Percentiles rank a stretch among this genome's conserved stretches.
Conservation (phyloP, 225 moss, liverwort and hornwort genomes). For the Marchantia paleacea region DNA sequence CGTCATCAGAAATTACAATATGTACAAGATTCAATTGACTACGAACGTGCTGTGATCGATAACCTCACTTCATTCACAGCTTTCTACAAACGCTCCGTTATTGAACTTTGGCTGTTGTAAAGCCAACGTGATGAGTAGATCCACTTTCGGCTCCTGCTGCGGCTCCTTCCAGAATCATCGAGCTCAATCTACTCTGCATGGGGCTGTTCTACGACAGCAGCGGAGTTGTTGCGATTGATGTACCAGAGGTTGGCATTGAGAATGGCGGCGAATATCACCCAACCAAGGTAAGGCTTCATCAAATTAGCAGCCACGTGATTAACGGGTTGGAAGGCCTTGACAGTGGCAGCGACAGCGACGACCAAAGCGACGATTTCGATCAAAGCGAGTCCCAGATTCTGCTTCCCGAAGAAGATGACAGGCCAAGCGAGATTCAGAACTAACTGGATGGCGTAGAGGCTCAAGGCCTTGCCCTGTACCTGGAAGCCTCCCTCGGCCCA, state of each 20-base stretch:
- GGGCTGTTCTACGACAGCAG: background rate
- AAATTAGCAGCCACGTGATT: constrained; percentile 41
- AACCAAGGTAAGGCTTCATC: constrained; percentile 42
- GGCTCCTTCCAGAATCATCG: no score
- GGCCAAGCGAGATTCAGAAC: constrained; percentile 47
- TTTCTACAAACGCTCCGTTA: no score
- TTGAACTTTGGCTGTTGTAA: no score
- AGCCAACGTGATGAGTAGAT: no score
- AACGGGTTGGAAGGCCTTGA: constrained; percentile 33
- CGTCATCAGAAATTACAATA: no score
- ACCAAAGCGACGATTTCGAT: constrained; percentile 31
- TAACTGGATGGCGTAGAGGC: constrained; percentile 29
- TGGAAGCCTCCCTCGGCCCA: constrained; percentile 49
- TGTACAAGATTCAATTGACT: no score
- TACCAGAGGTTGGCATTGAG: constrained; percentile 40
- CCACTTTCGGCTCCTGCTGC: no score
- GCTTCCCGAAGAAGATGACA: constrained; percentile 34
- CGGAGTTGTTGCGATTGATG: constrained; percentile 6
- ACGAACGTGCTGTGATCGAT: no score
- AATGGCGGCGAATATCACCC: constrained; percentile 42
- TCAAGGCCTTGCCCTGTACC: constrained; percentile 20
- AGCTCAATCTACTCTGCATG: constrained; percentile 10
- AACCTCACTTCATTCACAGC: no score
- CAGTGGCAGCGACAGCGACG: constrained; percentile 22
- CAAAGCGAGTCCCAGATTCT: constrained; percentile 35